Percentiles rank a stretch among this genome's conserved stretches.
These are phyloP conservation scores for Populus tremula DNA, from an alignment of 345 rosid genomes.

Conservation along the genomic window DNA sequence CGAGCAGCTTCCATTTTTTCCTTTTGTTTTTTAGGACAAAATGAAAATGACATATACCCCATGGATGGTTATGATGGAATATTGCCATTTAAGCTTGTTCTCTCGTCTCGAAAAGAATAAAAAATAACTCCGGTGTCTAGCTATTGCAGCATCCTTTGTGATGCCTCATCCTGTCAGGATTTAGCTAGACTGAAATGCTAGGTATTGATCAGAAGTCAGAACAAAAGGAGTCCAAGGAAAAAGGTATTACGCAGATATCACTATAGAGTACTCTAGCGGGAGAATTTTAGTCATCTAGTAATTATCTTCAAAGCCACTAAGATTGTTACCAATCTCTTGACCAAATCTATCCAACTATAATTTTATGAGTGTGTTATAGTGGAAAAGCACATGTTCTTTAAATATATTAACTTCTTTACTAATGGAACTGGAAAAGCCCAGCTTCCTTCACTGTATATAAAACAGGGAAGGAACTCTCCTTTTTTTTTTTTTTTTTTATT, in stretches of 20 bases:
- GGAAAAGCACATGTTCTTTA: constrained; percentile 6
- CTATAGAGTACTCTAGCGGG: background rate
- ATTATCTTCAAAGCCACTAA: background rate
- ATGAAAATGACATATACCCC: background rate
- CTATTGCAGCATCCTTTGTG: background rate
- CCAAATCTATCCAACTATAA: background rate
- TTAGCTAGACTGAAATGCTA: background rate
- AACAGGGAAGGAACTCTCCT: no score
- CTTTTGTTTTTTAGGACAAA: background rate
- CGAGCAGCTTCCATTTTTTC: background rate
- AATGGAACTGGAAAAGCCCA: no score
- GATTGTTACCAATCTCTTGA: constrained; percentile 7
- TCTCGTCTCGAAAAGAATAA: background rate
- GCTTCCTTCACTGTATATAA: no score
- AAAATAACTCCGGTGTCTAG: background rate
- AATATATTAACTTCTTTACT: background rate
- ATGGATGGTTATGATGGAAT: background rate
- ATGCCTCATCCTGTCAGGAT: background rate
- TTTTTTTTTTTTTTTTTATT: no score
- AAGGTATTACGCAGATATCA: background rate
- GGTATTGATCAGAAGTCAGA: background rate
- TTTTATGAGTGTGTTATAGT: background rate
- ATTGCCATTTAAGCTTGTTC: background rate
- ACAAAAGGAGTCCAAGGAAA: background rate
- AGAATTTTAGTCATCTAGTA: background rate